Evolutionary conservation across 1,284 basidiomycete genomes (phyloP), one percentile per base, ranked within the genome.

Genomic region (Anthracocystis setariae): DNA sequence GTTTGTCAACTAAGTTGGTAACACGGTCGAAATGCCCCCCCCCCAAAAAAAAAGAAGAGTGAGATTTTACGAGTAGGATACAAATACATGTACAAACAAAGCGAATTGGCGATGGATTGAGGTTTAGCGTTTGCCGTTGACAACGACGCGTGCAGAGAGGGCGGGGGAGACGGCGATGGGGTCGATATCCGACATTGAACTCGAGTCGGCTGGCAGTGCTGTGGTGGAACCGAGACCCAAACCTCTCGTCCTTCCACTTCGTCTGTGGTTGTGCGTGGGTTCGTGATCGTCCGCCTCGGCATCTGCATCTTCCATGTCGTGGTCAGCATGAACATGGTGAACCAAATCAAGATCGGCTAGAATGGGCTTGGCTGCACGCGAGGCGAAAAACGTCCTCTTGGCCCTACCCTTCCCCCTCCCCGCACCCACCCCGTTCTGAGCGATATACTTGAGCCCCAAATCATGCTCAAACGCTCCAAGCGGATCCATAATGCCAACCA

Each of bases 381-480:
- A 50, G 3, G 67, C 64, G 25, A 76, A 76, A 23, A 76, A 76
- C 0, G 71, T 74, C 20, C 74, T 39, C 62, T 76, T 76, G 3
- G 72, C 49, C 10, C 64, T 51, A 0, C 61, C 67, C 38, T 73
- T 65, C 17, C 71, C 66, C 33, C 54, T 70, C 12, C 48, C 62
- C 8, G 35, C 43, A 3, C 65, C 70, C 3, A 46, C 57, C 7
- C 71, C 71, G 50, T 73, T 73, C 27, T 65, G 61, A 18, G 48
- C 20, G 1, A 73, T 49, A 39, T 73, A 73, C 46, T 67, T 69
- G 25, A 65, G 32, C 0, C 58, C 71, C 9, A 73, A 27, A 39
- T 73, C 66, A 40, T 73, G 71, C 27, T 73, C 66, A 29, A 53
- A 66, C 15, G 58, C 51, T 33, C 45, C 24, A 15, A 70, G 13